These are phyloP conservation scores for Polytrichum commune DNA, from an alignment of 225 moss, liverwort and hornwort species.

Conservation along the genomic window DNA sequence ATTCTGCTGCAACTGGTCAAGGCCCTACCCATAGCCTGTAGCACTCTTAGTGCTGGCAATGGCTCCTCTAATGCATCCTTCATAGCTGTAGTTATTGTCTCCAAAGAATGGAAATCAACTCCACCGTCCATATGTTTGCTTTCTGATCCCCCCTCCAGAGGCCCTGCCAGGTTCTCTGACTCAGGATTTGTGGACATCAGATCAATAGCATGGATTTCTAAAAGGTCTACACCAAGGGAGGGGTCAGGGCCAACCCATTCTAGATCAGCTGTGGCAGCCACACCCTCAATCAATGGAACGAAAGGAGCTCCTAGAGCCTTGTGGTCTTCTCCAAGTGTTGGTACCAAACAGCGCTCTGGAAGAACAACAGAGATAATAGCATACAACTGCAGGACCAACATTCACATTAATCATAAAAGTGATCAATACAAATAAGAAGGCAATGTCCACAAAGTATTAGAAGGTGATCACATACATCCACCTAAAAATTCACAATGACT, in stretches of 20 bases:
- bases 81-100: slow-evolving; percentile 53
- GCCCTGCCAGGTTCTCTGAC: slow-evolving; percentile 12
- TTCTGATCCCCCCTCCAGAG: slow-evolving; percentile 31
- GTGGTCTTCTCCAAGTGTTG: slow-evolving; percentile 62
- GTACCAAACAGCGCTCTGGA: slow-evolving; percentile 77
- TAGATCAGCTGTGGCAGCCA: slow-evolving; percentile 67
- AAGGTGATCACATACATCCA: too few species aligned
- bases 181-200: slow-evolving; percentile 12
- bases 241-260: slow-evolving; percentile 61
- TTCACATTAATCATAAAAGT: too few species aligned
- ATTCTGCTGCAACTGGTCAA: slow-evolving; percentile 27
- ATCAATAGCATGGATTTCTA: slow-evolving; percentile 18
- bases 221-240: slow-evolving; percentile 12
- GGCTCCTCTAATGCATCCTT: slow-evolving; percentile 55
- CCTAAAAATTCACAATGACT: too few species aligned
- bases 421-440: too few species aligned
- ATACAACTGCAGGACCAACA: slow-evolving; percentile 67
- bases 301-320: slow-evolving; percentile 39
- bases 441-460: too few species aligned
- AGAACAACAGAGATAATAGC: slow-evolving; percentile 70
- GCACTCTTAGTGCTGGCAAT: slow-evolving; percentile 61
- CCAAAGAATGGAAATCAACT: slow-evolving; percentile 22
- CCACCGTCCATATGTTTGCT: slow-evolving; percentile 23
- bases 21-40: slow-evolving; percentile 40
- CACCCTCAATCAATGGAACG: slow-evolving; percentile 42